A percentile compares a stretch with the other conserved stretches of the same genome.
Conservation (phyloP, 1,139 yeast species). For the Hyphopichia fennica region DNA sequence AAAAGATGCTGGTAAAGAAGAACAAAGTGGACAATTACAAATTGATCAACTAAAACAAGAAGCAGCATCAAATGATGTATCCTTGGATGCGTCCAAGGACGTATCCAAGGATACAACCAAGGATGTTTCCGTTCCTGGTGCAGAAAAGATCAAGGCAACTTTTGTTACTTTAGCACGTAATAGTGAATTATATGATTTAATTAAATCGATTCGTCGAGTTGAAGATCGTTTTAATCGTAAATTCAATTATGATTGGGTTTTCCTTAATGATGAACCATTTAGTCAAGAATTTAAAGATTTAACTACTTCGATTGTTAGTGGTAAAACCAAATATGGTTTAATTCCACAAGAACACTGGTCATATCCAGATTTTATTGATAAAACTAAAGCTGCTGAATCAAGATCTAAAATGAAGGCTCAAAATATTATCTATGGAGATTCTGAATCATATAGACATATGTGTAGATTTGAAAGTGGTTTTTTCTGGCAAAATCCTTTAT, state of each 20-base stretch:
- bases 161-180: constrained; percentile 64
- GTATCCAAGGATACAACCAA: too few relatives aligned
- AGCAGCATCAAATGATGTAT: neutral
- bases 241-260: constrained; percentile 79
- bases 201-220: constrained; percentile 63
- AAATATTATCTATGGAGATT: constrained; percentile 60
- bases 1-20: constrained; percentile 18
- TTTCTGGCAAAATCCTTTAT: constrained; percentile 55
- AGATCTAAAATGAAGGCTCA: constrained; percentile 49
- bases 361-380: constrained; percentile 71
- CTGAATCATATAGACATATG: constrained; percentile 73
- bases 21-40: constrained; percentile 5
- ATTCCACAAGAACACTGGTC: constrained; percentile 71
- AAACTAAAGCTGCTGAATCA: constrained; percentile 49
- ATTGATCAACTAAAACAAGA: neutral
- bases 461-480: constrained; percentile 73
- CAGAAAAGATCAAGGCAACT: constrained; percentile 51
- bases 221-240: constrained; percentile 72
- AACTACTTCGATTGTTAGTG: constrained; percentile 52
- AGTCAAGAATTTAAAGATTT: constrained; percentile 54
- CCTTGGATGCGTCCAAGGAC: too few relatives aligned
- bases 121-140: constrained; percentile 6
- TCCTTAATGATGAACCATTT: constrained; percentile 66
- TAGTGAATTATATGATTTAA: constrained; percentile 61
- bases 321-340: constrained; percentile 59